phyloP scores from a whole-genome alignment of 257 asterid species.

The Solanum bukasovii region DNA sequence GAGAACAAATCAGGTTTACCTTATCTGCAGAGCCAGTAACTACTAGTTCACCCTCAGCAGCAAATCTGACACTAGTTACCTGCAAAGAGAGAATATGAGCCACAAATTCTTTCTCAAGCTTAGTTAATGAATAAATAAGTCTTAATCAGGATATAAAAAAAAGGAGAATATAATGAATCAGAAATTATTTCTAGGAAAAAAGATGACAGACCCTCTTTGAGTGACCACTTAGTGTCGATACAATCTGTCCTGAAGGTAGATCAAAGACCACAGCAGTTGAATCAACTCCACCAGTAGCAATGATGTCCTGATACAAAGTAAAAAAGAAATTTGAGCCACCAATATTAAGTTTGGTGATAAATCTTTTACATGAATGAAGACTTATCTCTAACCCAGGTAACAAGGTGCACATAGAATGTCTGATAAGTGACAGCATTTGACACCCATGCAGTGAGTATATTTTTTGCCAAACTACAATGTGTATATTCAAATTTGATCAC shows the following conservation, averaged over 20 bases:
- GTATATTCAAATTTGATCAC: neutral
- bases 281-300: slow-evolving; percentile 91
- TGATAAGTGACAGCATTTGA: neutral
- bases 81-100: slow-evolving; percentile 3
- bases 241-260: slow-evolving; percentile 77
- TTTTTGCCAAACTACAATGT: neutral
- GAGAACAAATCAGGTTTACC: slow-evolving; percentile 17
- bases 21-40: slow-evolving; percentile 67
- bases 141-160: neutral
- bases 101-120: slow-evolving; percentile 29
- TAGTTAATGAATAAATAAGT: neutral
- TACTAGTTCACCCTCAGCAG: slow-evolving; percentile 48
- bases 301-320: slow-evolving; percentile 46
- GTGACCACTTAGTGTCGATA: slow-evolving; percentile 93
- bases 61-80: slow-evolving; percentile 42
- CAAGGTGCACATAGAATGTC: neutral
- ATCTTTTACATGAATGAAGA: neutral
- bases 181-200: slow-evolving; percentile 1
- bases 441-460: neutral
- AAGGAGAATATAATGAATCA: neutral
- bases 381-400: neutral
- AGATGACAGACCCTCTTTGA: slow-evolving; percentile 65
- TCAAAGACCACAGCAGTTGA: slow-evolving; percentile 78
- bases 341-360: neutral
- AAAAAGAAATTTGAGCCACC: neutral